Evolutionary conservation across 2,329 filamentous ascomycete species (phyloP), one percentile per base, ranked within the genome.

Genomic region (Colletotrichum cordylinicola): DNA sequence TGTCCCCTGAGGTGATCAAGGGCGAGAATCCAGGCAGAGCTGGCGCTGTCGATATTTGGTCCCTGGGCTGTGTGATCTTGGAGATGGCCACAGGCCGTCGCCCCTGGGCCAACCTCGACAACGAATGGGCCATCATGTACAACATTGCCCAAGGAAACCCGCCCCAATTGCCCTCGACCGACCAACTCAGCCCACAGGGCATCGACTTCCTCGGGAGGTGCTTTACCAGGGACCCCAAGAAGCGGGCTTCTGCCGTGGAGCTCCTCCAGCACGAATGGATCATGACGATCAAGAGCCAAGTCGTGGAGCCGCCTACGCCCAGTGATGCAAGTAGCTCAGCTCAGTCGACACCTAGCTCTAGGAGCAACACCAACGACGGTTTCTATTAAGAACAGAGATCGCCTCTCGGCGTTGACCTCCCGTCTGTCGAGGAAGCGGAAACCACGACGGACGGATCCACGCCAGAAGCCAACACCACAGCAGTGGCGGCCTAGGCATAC

Each of bases 51-150:
- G 96, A 99, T 82, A 93, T 98, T 77, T 99, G 96, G 96, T 98
- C 96, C 4, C 90, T 99, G 4, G 96, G 97, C 70, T 99, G 97
- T 82, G 97, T 99, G 48, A 95, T 99, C 78, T 91, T 98, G 56
- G 97, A 99, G 85, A 98, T 99, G 96, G 95, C 95, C 5, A 99
- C 97, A 0, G 97, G 97, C 24, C 92, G 96, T 77, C 93, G 96
- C 18, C 97, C 97, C 2, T 99, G 97, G 97, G 95, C 96, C 31
- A 95, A 94, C 78, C 92, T 98, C 62, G 97, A 99, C 87, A 99
- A 99, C 83, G 97, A 99, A 85, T 99, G 96, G 96, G 97, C 97
- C 56, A 98, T 99, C 87, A 99, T 99, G 97, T 99, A 98, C 90
- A 98, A 98, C 87, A 99, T 99, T 82, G 97, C 97, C 2, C 96